Evolutionary conservation across 2,329 filamentous ascomycete species (phyloP).

Genomic region (Colletotrichum cuscutae): DNA sequence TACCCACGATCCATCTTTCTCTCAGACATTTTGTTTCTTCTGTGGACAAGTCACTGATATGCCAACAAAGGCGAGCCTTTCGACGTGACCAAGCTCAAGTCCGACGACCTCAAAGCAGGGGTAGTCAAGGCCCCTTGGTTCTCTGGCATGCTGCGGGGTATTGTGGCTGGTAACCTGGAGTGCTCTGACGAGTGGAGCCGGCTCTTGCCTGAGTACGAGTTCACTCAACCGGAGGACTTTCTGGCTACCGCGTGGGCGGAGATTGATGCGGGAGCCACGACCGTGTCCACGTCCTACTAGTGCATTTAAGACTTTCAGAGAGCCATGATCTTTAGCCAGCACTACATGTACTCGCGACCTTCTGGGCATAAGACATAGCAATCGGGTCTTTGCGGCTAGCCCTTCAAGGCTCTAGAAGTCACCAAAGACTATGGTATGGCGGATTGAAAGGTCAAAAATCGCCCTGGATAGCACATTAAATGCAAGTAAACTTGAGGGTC

Average conservation of each 20-base stretch:
- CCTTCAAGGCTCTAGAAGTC: too few species aligned
- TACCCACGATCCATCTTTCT: too few species aligned
- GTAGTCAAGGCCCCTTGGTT: constrained; percentile 52
- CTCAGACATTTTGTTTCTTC: too few species aligned
- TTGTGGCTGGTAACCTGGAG: constrained; percentile 45
- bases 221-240: constrained; percentile 53
- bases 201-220: constrained; percentile 55
- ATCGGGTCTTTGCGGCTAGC: too few species aligned
- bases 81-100: constrained; percentile 54
- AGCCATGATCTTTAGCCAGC: neutral
- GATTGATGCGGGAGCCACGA: neutral
- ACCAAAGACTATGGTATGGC: too few species aligned
- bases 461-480: too few species aligned
- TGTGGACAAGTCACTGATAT: neutral
- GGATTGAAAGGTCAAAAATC: too few species aligned
- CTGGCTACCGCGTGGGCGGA: constrained; percentile 50
- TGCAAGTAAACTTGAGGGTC: too few species aligned
- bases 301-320: neutral
- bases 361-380: too few species aligned
- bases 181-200: constrained; percentile 57
- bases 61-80: constrained; percentile 3
- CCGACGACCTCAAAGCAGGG: constrained; percentile 59
- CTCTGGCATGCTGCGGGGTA: constrained; percentile 48
- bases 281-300: neutral
- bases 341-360: too few species aligned